phyloP scores from a whole-genome alignment of 805 yeast genomes.

The Lipomyces anomalus region DNA sequence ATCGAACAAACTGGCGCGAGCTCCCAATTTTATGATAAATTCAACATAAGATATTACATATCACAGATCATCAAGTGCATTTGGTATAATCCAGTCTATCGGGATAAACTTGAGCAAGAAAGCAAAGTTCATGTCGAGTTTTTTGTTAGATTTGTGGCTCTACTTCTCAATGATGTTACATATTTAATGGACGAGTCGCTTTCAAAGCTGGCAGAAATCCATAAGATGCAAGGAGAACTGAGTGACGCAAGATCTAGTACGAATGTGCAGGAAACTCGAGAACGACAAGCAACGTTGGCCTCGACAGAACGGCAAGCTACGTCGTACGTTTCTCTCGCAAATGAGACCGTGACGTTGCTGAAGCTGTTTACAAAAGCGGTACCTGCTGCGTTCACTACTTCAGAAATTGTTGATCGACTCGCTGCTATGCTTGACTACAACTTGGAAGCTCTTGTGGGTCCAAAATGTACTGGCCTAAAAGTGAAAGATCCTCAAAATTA shows the following conservation, averaged over 20 bases:
- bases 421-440: conserved; percentile 96
- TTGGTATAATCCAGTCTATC: conserved; percentile 70
- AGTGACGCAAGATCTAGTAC: conserved; percentile 27
- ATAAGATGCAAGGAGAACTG: conserved; percentile 62
- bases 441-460: conserved; percentile 88
- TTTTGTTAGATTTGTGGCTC: conserved; percentile 85
- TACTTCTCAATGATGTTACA: conserved; percentile 92
- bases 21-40: conserved; percentile 92
- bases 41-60: conserved; percentile 81
- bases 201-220: conserved; percentile 70
- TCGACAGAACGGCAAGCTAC: conserved; percentile 71
- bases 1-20: conserved; percentile 95
- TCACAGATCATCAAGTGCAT: conserved; percentile 75
- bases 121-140: conserved; percentile 68
- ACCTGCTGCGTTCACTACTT: conserved; percentile 76
- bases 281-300: conserved; percentile 52
- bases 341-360: conserved; percentile 74
- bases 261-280: conserved; percentile 23
- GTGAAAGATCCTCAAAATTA: conserved; percentile 80
- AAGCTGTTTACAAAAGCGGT: conserved; percentile 78
- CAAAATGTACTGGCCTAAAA: conserved; percentile 81
- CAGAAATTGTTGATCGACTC: conserved; percentile 87
- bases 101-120: conserved; percentile 61
- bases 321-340: conserved; percentile 75
- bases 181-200: conserved; percentile 87